Evolutionary conservation across 148 eudicot genomes (phyloP).

Genomic region (Persicaria maculosa): DNA sequence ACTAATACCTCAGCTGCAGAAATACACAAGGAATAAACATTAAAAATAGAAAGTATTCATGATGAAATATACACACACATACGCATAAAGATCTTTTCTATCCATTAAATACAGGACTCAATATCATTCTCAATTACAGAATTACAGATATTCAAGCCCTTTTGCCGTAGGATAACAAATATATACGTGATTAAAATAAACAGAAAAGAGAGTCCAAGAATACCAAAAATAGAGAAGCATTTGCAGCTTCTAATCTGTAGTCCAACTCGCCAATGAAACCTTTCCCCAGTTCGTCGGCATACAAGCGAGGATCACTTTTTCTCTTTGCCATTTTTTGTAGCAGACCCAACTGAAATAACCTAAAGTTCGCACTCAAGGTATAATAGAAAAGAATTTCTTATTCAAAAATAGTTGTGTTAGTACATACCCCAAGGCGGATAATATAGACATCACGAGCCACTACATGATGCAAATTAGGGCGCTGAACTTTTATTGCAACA

Average conservation of each 20-base stretch:
- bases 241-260: slow-evolving; percentile 86
- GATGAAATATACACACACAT: neutral
- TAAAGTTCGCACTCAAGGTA: slow-evolving; percentile 28
- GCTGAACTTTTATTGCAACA: slow-evolving; percentile 98
- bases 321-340: slow-evolving; percentile 75
- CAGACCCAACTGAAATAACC: slow-evolving; percentile 69
- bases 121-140: too few species aligned
- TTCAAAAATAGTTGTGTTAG: slow-evolving; percentile 17
- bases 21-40: neutral
- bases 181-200: neutral
- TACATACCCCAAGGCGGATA: slow-evolving; percentile 93
- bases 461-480: slow-evolving; percentile 72
- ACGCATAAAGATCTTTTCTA: too few species aligned
- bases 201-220: slow-evolving; percentile 2
- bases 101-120: too few species aligned
- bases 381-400: slow-evolving; percentile 10
- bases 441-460: slow-evolving; percentile 89
- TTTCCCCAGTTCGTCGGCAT: slow-evolving; percentile 98
- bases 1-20: neutral
- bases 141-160: too few species aligned
- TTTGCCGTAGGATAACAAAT: too few species aligned
- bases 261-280: slow-evolving; percentile 95
- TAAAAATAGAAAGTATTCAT: neutral
- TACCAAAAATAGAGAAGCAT: slow-evolving; percentile 80
- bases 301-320: slow-evolving; percentile 69